Conservation (phyloP, 768 basidiomycete genomes). For the Exsudoporus frostii region DNA sequence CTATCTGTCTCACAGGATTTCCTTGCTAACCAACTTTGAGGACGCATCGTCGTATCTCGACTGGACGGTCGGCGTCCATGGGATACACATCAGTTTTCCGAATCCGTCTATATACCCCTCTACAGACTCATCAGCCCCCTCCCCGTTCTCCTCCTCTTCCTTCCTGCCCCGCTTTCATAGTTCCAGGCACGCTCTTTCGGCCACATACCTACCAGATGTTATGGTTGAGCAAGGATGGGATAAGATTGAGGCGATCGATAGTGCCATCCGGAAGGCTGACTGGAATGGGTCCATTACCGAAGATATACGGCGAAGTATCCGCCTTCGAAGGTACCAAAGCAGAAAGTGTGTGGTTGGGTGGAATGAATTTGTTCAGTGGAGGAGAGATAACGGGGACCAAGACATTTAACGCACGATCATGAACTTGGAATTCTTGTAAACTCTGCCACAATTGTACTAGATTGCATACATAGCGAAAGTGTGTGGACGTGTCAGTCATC, state of each 20-base stretch:
- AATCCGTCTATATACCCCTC: constrained; percentile 63
- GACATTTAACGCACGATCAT: constrained; percentile 23
- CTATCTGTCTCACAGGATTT: constrained; percentile 53
- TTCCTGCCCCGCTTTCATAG: constrained; percentile 49
- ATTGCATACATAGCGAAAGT: constrained; percentile 1
- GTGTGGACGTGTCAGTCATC: neutral
- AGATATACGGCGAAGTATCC: constrained; percentile 71
- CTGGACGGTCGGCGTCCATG: constrained; percentile 91
- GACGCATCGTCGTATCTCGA: constrained; percentile 80
- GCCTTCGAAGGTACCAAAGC: constrained; percentile 81
- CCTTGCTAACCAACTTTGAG: constrained; percentile 92
- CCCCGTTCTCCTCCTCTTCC: constrained; percentile 65
- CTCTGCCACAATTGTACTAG: constrained; percentile 8
- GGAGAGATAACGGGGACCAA: constrained; percentile 45
- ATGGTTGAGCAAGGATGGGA: constrained; percentile 93
- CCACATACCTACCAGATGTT: constrained; percentile 93
- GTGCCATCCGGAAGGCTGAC: constrained; percentile 91
- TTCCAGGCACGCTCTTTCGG: constrained; percentile 64
- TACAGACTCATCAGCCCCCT: constrained; percentile 54
- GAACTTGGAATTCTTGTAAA: constrained; percentile 6
- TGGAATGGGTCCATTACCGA: constrained; percentile 83
- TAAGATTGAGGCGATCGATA: constrained; percentile 84
- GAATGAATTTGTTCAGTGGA: constrained; percentile 78
- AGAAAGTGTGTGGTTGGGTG: constrained; percentile 63
- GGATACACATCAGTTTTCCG: constrained; percentile 84